phyloP scores from a whole-genome alignment of 2,329 filamentous ascomycete genomes.

The Pseudogymnoascus sp. region DNA sequence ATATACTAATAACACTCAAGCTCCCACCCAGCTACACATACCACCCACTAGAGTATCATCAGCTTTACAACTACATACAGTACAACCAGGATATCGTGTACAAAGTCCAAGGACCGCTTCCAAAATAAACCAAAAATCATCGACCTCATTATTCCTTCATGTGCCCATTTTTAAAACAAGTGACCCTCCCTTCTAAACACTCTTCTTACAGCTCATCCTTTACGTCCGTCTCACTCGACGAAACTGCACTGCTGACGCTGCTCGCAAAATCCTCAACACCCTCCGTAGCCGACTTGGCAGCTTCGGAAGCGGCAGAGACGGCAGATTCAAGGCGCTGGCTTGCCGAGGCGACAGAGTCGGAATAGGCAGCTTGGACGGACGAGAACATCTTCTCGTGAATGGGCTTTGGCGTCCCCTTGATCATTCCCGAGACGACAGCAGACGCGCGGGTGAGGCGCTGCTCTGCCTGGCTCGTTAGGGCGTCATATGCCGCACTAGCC shows the following conservation, averaged over 20 bases:
- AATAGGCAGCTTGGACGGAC: conserved; percentile 61
- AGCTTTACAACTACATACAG: conserved; percentile 2
- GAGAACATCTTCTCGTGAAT: conserved; percentile 60
- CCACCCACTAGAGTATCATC: neutral
- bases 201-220: conserved; percentile 27
- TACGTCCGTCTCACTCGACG: conserved; percentile 34
- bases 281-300: conserved; percentile 42
- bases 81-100: conserved; percentile 7
- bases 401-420: conserved; percentile 61
- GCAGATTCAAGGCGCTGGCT: conserved; percentile 48
- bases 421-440: conserved; percentile 56
- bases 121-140: conserved; percentile 8
- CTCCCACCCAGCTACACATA: neutral
- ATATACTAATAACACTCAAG: conserved; percentile 2
- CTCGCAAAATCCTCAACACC: conserved; percentile 39
- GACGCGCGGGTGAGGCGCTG: conserved; percentile 60
- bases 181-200: neutral
- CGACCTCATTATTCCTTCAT: conserved; percentile 1
- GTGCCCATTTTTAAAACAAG: conserved; percentile 5
- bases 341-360: conserved; percentile 53
- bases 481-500: conserved; percentile 51
- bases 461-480: conserved; percentile 57
- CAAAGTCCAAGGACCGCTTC: conserved; percentile 7
- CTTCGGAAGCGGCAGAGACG: conserved; percentile 44
- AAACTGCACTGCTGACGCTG: conserved; percentile 33